Percentiles rank a stretch among this genome's conserved stretches.
Conservation (phyloP, 495 filamentous ascomycete species). For the Penicillium tannophilum region DNA sequence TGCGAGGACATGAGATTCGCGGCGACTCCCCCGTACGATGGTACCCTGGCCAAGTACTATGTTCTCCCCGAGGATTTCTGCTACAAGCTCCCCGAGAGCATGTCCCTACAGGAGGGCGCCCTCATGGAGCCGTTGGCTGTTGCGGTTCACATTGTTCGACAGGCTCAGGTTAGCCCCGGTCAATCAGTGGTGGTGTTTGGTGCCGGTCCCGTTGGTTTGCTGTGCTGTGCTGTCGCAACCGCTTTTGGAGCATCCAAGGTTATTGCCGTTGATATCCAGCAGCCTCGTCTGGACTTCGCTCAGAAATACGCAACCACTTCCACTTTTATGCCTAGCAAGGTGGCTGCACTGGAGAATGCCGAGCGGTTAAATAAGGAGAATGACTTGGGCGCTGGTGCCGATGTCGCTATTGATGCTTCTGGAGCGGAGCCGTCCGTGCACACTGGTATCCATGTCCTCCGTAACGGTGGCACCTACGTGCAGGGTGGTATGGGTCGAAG, state of each 20-base stretch:
- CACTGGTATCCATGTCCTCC: constrained; percentile 53
- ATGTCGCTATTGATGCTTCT: constrained; percentile 60
- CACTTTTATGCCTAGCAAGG: constrained; percentile 44
- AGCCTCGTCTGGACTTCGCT: constrained; percentile 55
- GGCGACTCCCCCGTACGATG: constrained; percentile 56
- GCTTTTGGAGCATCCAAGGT: constrained; percentile 54
- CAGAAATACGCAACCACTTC: constrained; percentile 47
- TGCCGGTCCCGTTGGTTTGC: constrained; percentile 55
- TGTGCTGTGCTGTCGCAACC: constrained; percentile 57
- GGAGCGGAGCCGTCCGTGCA: constrained; percentile 57
- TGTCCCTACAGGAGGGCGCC: constrained; percentile 54
- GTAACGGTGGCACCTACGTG: constrained; percentile 58
- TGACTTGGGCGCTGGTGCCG: constrained; percentile 49
- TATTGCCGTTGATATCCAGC: constrained; percentile 57
- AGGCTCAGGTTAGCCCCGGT: constrained; percentile 46
- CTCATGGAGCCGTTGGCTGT: constrained; percentile 58
- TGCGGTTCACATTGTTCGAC: constrained; percentile 55
- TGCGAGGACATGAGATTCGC: constrained; percentile 56
- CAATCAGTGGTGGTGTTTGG: constrained; percentile 58
- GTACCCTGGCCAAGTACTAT: constrained; percentile 59
- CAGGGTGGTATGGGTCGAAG: constrained; percentile 62
- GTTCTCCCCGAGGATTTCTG: constrained; percentile 57
- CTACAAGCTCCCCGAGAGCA: constrained; percentile 50
- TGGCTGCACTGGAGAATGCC: constrained; percentile 41
- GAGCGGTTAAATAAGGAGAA: constrained; percentile 45